These are phyloP conservation scores for Gomphus sp. DNA, from an alignment of 1,284 basidiomycete genomes.

Conservation along the genomic window DNA sequence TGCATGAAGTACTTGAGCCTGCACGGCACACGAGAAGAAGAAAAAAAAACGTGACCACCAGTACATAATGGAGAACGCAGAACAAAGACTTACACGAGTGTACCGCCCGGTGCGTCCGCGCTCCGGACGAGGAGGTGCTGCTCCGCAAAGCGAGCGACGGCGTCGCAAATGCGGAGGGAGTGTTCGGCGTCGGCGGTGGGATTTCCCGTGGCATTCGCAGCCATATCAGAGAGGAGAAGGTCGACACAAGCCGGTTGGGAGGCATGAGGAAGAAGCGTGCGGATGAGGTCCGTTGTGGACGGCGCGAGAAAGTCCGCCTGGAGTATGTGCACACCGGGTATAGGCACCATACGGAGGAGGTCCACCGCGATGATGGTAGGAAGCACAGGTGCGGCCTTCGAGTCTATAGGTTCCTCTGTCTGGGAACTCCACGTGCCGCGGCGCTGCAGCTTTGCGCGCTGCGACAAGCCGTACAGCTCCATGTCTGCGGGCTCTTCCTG, in stretches of 20 bases:
- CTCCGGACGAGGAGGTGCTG: slow-evolving; percentile 38
- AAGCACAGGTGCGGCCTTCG: too few relatives aligned
- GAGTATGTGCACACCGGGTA: slow-evolving; percentile 59
- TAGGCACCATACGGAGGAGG: slow-evolving; percentile 55
- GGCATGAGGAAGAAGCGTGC: slow-evolving; percentile 30
- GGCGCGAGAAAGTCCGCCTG: slow-evolving; percentile 70
- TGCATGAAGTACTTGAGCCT: slow-evolving; percentile 72
- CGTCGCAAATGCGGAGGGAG: slow-evolving; percentile 53
- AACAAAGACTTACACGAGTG: slow-evolving; percentile 46
- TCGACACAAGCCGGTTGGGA: slow-evolving; percentile 33
- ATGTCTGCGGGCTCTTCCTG: neutral
- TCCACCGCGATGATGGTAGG: slow-evolving; percentile 60
- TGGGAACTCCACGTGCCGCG: slow-evolving; percentile 2
- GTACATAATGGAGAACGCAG: neutral
- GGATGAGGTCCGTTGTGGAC: slow-evolving; percentile 40
- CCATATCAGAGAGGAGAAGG: slow-evolving; percentile 72
- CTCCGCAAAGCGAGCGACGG: slow-evolving; percentile 52
- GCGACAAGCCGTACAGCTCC: slow-evolving; percentile 1
- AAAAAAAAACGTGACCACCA: neutral
- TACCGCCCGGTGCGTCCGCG: slow-evolving; percentile 40
- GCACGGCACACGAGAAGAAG: too few relatives aligned
- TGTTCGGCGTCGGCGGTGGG: slow-evolving; percentile 46
- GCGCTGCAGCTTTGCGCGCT: neutral
- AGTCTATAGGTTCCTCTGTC: neutral
- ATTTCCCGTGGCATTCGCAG: slow-evolving; percentile 62